Percentiles rank a stretch among this genome's conserved stretches.
phyloP scores from a whole-genome alignment of 2,329 filamentous ascomycete genomes.

The Pseudogymnoascus sp. region DNA sequence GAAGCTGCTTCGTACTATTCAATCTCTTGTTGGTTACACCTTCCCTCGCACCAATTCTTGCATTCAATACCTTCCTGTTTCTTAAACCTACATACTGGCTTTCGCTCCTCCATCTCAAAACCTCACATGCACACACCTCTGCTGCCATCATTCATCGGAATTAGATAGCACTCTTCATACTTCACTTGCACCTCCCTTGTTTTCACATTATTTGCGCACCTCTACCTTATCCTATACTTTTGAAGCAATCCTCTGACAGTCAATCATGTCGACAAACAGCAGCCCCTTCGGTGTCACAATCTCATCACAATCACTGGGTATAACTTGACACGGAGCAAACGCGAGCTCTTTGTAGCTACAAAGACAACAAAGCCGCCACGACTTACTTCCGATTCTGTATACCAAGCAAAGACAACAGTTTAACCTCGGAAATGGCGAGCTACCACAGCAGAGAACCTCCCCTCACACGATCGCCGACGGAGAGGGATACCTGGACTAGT shows the following conservation, averaged over 20 bases:
- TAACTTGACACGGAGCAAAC: conserved; percentile 26
- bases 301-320: conserved; percentile 21
- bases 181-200: conserved; percentile 7
- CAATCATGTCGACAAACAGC: conserved; percentile 31
- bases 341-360: conserved; percentile 4
- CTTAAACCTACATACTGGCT: conserved; percentile 3
- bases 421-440: neutral
- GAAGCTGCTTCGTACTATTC: conserved; percentile 7
- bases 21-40: conserved; percentile 9
- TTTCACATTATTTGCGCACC: conserved; percentile 8
- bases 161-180: conserved; percentile 8
- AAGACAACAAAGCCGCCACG: conserved; percentile 1
- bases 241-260: conserved; percentile 29
- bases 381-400: conserved; percentile 1
- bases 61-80: conserved; percentile 5
- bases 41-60: conserved; percentile 9
- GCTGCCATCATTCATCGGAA: conserved; percentile 6
- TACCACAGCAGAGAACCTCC: conserved; percentile 22
- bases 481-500: conserved; percentile 27
- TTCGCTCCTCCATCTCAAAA: conserved; percentile 7
- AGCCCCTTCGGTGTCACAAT: conserved; percentile 21
- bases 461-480: conserved; percentile 26
- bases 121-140: conserved; percentile 7
- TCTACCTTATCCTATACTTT: conserved; percentile 15
- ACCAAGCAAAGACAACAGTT: neutral